Percentiles rank a stretch among this genome's conserved stretches.
These are phyloP conservation scores for Maudiozyma bulderi DNA, from an alignment of 805 yeast species.

Conservation along the genomic window DNA sequence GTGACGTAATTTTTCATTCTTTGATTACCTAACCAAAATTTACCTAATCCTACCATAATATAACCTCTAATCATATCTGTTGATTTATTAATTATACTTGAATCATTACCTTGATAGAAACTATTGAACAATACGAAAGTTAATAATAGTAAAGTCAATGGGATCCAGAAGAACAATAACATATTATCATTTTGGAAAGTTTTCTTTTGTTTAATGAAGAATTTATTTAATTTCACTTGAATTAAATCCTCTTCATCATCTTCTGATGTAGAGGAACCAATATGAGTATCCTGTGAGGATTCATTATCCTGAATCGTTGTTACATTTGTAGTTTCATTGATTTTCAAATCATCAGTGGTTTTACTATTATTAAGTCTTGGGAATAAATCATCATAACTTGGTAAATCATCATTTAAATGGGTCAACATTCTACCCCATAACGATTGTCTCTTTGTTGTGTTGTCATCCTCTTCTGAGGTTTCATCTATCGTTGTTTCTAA, in stretches of 20 bases:
- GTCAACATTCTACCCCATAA: constrained; percentile 32
- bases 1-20: constrained; percentile 37
- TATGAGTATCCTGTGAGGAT: neutral
- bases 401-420: constrained; percentile 41
- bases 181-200: constrained; percentile 62
- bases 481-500: neutral
- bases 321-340: neutral
- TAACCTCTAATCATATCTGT: constrained; percentile 31
- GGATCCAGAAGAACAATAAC: constrained; percentile 87
- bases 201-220: constrained; percentile 36
- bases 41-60: constrained; percentile 37
- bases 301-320: neutral
- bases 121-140: constrained; percentile 35
- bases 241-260: constrained; percentile 28
- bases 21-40: constrained; percentile 43
- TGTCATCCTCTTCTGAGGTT: neutral
- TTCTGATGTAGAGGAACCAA: constrained; percentile 13
- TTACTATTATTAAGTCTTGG: constrained; percentile 30
- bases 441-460: constrained; percentile 11
- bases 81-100: constrained; percentile 18
- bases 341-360: neutral
- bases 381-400: constrained; percentile 67
- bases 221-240: constrained; percentile 31
- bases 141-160: constrained; percentile 51
- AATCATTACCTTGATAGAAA: constrained; percentile 28